Percentiles rank a stretch among this genome's conserved stretches.
These are phyloP conservation scores for Jimgerdemannia lactiflua DNA, from an alignment of 192 early-diverging fungal genomes.

Conservation along the genomic window DNA sequence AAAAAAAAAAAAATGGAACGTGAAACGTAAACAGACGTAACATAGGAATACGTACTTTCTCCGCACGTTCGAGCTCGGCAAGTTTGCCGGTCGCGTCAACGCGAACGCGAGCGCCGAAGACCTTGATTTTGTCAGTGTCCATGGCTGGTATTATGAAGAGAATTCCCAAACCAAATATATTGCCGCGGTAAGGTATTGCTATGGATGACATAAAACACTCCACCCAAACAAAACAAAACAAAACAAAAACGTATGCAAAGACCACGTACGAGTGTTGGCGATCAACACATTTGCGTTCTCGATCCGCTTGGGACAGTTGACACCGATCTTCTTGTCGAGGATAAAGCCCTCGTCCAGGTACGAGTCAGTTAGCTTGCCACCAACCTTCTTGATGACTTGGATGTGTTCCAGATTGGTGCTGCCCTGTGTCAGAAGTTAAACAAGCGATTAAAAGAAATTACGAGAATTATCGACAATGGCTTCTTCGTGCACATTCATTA, in stretches of 20 bases:
- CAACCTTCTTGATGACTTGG: constrained; percentile 99
- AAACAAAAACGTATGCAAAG: not conserved
- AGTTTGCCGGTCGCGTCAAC: constrained; percentile 97
- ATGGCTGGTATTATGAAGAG: constrained; percentile 60
- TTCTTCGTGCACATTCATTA: too few species aligned
- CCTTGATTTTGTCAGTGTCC: constrained; percentile 99
- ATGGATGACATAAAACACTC: too few species aligned
- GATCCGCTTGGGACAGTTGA: constrained; percentile 95
- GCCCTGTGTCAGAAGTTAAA: constrained; percentile 45
- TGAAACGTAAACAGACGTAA: constrained; percentile 24
- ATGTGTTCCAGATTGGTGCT: constrained; percentile 98
- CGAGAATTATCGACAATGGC: too few species aligned
- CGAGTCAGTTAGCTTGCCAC: constrained; percentile 92
- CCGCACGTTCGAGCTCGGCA: constrained; percentile 97
- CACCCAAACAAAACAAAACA: not conserved
- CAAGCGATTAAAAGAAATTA: not conserved
- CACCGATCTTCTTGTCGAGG: constrained; percentile 98
- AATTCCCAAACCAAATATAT: not conserved
- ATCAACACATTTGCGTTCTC: constrained; percentile 96
- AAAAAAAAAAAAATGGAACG: not conserved
- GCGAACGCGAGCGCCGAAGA: constrained; percentile 96
- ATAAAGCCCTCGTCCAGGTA: constrained; percentile 98
- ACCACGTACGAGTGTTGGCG: constrained; percentile 91
- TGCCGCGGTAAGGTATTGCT: not conserved
- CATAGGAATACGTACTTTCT: constrained; percentile 35